Conservation (phyloP, 2,329 filamentous ascomycete species). For the Monilinia polystroma region DNA sequence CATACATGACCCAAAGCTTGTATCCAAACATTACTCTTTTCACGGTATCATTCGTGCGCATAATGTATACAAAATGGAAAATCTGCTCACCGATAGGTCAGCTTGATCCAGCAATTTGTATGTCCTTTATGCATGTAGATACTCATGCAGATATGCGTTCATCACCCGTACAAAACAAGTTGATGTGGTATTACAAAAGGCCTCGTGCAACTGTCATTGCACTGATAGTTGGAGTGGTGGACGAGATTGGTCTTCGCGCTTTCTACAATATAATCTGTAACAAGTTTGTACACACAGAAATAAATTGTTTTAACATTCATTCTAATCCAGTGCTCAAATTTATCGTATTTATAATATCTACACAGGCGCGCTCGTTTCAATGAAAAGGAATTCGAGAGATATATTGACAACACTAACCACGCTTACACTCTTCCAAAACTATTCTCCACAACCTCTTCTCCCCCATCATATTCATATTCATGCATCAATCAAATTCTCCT, state of each 20-base stretch:
- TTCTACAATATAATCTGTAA: neutral
- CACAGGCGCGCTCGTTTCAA: slow-evolving; percentile 20
- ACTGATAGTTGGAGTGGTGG: neutral
- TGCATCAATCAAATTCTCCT: slow-evolving; percentile 62
- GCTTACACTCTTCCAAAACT: slow-evolving; percentile 15
- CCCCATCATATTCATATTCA: slow-evolving; percentile 38
- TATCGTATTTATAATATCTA: slow-evolving; percentile 20
- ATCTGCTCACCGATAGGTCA: slow-evolving; percentile 2
- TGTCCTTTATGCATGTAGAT: neutral
- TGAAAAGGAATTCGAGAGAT: slow-evolving; percentile 16
- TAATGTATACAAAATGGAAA: neutral
- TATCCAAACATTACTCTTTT: neutral
- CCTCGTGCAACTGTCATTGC: neutral
- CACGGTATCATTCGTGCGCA: slow-evolving; percentile 2
- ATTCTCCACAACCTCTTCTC: slow-evolving; percentile 2
- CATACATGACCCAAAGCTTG: too few species aligned
- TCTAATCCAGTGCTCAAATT: neutral
- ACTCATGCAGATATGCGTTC: neutral
- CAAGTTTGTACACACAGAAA: neutral
- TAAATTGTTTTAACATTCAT: slow-evolving; percentile 2
- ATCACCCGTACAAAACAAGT: neutral
- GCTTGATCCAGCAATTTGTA: neutral
- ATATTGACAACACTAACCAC: slow-evolving; percentile 27
- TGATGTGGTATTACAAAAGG: neutral
- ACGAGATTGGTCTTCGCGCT: neutral